phyloP scores from a whole-genome alignment of 73 alveolate species.

The Stentor roeselii region DNA sequence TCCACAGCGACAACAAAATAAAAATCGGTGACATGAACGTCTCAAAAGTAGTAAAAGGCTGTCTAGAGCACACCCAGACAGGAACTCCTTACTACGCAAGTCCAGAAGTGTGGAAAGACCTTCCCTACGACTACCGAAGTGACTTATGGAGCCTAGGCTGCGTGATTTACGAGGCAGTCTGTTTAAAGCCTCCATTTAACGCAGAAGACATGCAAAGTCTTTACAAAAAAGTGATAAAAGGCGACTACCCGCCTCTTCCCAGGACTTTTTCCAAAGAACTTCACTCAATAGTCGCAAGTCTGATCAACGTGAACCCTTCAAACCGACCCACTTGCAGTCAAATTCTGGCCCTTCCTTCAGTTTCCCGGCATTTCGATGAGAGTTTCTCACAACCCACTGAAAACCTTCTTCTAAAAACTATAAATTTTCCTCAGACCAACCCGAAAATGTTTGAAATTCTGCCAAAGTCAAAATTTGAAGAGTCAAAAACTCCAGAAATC shows the following conservation, averaged over 20 bases:
- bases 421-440: neutral
- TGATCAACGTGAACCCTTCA: constrained; percentile 51
- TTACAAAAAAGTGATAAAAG: constrained; percentile 66
- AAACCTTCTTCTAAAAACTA: neutral
- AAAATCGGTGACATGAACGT: constrained; percentile 84
- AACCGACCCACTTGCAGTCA: constrained; percentile 32
- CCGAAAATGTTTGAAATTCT: neutral
- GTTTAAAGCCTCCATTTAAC: constrained; percentile 77
- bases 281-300: constrained; percentile 39
- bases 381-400: neutral
- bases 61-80: constrained; percentile 41
- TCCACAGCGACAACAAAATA: constrained; percentile 50
- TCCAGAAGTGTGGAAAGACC: constrained; percentile 76
- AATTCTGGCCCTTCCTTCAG: neutral
- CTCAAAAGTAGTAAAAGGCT: constrained; percentile 40
- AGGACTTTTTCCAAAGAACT: constrained; percentile 62
- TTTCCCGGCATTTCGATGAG: neutral
- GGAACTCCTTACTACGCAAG: constrained; percentile 86
- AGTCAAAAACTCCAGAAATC: too few species aligned
- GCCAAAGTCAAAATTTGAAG: neutral
- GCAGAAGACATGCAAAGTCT: constrained; percentile 78
- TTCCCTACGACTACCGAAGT: constrained; percentile 64
- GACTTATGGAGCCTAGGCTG: constrained; percentile 93
- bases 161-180: constrained; percentile 75
- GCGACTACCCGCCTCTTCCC: constrained; percentile 76